Conservation (phyloP, 2,329 filamentous ascomycete species). For the Scorias spongiosa region DNA sequence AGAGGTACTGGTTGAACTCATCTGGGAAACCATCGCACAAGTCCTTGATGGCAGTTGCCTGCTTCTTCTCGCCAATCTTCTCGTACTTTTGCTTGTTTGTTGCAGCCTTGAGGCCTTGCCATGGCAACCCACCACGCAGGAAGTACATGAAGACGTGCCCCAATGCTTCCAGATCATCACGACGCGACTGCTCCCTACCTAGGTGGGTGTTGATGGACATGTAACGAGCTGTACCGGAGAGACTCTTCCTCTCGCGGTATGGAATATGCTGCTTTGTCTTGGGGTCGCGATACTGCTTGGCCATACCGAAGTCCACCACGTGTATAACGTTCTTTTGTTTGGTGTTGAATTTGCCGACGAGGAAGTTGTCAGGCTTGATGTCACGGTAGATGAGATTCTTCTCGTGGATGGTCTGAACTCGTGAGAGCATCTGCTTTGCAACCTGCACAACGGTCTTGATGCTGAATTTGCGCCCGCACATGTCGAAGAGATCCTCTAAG, state of each 20-base stretch:
- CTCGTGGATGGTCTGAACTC: conserved; percentile 90
- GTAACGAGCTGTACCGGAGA: conserved; percentile 92
- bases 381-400: conserved; percentile 98
- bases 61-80: conserved; percentile 99
- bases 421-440: conserved; percentile 94
- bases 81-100: conserved; percentile 96
- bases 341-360: conserved; percentile 80
- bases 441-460: conserved; percentile 99
- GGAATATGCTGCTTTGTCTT: conserved; percentile 99
- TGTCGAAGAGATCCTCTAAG: conserved; percentile 91
- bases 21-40: conserved; percentile 93
- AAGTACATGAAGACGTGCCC: conserved; percentile 60
- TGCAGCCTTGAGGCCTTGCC: conserved; percentile 53
- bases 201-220: conserved; percentile 99
- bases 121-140: conserved; percentile 48
- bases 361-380: conserved; percentile 98
- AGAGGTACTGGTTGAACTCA: conserved; percentile 95
- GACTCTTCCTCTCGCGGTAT: conserved; percentile 88
- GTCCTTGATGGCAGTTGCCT: conserved; percentile 92
- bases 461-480: conserved; percentile 86
- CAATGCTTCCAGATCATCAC: conserved; percentile 84
- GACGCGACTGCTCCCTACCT: conserved; percentile 84
- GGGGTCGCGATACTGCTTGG: conserved; percentile 95
- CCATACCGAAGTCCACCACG: conserved; percentile 98
- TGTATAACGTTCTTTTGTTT: conserved; percentile 98